These are phyloP conservation scores for Xylaria sp. DNA, from an alignment of 2,329 filamentous ascomycete genomes.

Conservation along the genomic window DNA sequence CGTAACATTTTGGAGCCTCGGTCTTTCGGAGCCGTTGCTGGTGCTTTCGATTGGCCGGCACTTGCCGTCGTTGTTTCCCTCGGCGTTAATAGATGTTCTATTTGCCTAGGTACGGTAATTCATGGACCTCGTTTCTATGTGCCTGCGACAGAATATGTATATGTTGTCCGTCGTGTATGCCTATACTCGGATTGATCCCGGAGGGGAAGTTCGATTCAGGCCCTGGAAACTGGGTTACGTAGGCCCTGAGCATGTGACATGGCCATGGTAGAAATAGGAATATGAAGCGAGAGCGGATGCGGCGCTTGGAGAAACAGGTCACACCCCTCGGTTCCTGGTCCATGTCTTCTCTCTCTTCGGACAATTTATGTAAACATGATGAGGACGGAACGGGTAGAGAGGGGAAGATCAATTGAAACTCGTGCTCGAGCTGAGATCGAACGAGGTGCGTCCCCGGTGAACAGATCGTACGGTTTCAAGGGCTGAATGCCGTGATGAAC, in stretches of 20 bases:
- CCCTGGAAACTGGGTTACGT: slow-evolving; percentile 13
- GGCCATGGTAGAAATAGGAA: slow-evolving; percentile 18
- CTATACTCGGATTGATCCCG: not conserved
- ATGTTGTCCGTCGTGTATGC: not conserved
- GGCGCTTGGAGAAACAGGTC: slow-evolving; percentile 23
- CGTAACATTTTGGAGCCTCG: slow-evolving; percentile 10
- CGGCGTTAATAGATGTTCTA: slow-evolving; percentile 23
- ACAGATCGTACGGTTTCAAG: slow-evolving; percentile 34
- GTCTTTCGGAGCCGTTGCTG: not conserved
- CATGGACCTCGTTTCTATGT: not conserved
- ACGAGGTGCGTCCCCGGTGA: slow-evolving; percentile 18
- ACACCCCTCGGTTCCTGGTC: slow-evolving; percentile 4
- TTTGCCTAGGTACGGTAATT: not conserved
- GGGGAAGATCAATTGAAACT: slow-evolving; percentile 1
- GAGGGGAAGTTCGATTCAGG: slow-evolving; percentile 2
- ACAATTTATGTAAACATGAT: not conserved
- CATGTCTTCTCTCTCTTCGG: not conserved
- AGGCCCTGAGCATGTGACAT: slow-evolving; percentile 28
- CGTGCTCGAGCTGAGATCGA: slow-evolving; percentile 18
- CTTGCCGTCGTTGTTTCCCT: slow-evolving; percentile 22
- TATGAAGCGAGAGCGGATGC: slow-evolving; percentile 24
- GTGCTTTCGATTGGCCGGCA: slow-evolving; percentile 10
- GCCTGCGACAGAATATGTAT: slow-evolving; percentile 1
- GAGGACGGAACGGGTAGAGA: not conserved
- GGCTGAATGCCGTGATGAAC: slow-evolving; percentile 22